Evolutionary conservation across 176 grass and related monocot species (phyloP).

Genomic region (Avena atlantica): DNA sequence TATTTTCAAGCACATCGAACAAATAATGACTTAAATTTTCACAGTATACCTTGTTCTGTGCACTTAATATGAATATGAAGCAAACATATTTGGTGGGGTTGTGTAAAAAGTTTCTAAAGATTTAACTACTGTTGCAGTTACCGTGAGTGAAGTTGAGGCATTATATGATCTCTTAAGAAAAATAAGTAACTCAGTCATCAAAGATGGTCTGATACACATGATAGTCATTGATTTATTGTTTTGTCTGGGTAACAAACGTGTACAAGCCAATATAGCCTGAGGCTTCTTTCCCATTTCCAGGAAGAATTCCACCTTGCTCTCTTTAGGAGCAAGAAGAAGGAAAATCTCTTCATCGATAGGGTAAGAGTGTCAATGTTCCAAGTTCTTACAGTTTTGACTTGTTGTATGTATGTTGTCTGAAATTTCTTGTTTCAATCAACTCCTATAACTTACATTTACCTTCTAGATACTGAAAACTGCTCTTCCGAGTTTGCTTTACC

Average conservation of each 20-base stretch:
- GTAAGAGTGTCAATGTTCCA: slow-evolving; percentile 41
- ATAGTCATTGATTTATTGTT: background rate
- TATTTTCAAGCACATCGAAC: background rate
- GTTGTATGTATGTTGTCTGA: background rate
- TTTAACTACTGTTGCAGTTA: slow-evolving; percentile 53
- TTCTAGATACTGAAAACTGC: background rate
- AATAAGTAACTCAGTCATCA: slow-evolving; percentile 58
- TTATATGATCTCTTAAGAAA: slow-evolving; percentile 66
- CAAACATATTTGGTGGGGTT: background rate
- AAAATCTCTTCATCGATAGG: slow-evolving; percentile 76
- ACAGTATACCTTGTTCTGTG: background rate
- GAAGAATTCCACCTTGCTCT: slow-evolving; percentile 75
- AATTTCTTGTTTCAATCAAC: background rate
- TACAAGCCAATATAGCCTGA: background rate
- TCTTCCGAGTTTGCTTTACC: background rate
- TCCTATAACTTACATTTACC: background rate
- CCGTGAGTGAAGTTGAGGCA: slow-evolving; percentile 68
- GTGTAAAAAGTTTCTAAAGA: background rate
- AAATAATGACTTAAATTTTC: background rate
- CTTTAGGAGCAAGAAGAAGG: slow-evolving; percentile 59
- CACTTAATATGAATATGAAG: background rate
- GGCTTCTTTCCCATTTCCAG: slow-evolving; percentile 6
- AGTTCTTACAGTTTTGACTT: background rate
- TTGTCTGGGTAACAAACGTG: background rate
- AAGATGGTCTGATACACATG: slow-evolving; percentile 55